Evolutionary conservation across 108 stramenopile species (phyloP), one percentile per base, ranked within the genome.

Genomic region (Discostella pseudostelligera): DNA sequence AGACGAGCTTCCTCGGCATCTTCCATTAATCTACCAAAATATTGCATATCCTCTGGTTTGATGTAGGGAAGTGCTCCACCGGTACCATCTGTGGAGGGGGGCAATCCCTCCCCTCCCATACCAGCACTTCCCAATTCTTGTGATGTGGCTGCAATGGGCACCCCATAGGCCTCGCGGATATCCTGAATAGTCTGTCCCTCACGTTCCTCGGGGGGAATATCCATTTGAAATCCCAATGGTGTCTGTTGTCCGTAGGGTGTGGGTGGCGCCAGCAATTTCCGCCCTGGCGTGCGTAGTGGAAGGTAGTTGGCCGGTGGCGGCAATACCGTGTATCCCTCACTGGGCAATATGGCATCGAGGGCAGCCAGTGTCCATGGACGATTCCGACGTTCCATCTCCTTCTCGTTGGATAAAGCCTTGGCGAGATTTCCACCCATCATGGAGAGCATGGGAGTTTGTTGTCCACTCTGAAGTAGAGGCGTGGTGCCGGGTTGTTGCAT

Each of bases 11-110:
- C 82, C 35, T 92, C 88, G n/a, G 69, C 76, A 45, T 91, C 88
- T 70, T 97, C 96, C 89, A 96, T 91, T 39, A 99, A 86, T 36
- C 94, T 76, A 1, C 96, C 96, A 81, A 99, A 99, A 75, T 97
- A 97, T 69, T 98, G 97, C 93, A 94, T 91, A 74, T 99, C 99
- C 77, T 99, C 99, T 8, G 96, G 94, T 83, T 95, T 96, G 62
- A 99, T 99, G 72, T 86, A 90, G 0, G 99, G 99, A 55, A 99
- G 67, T 6, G 88, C 86, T 7, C 85, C 78, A 12, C 22, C 53
- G 7, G 73, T 22, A 8, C 40, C 73, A 3, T 59, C 40, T 16
- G 69, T 79, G 35, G 36, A 16, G 6, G 32, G 32, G 32, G 32
- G 32, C 32, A 32, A 32, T 32, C 32, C 32, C 49, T 59, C 58